Base-by-base conservation (phyloP, 192 early-diverging fungal species). In the Endogone sp. region DNA sequence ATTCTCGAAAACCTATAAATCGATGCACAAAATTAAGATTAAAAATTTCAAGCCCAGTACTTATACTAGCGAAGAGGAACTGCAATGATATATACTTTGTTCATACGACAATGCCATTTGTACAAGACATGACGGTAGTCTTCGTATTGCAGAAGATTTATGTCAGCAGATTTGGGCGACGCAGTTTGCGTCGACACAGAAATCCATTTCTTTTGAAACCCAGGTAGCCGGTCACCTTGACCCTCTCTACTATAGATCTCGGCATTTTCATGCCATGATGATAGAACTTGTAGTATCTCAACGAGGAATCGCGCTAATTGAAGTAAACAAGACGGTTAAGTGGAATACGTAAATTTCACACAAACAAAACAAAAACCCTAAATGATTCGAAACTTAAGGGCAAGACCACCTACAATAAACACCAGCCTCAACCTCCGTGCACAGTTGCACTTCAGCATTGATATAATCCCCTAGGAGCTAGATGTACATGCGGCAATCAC, bases 41-140 rank as follows among this genome's bases (percentile, higher is more conserved):
- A n/a, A n/a, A n/a, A n/a, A n/a, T n/a, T n/a, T n/a, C n/a, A n/a
- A n/a, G n/a, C n/a, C n/a, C n/a, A n/a, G n/a, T n/a, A n/a, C n/a
- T n/a, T n/a, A n/a, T n/a, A n/a, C n/a, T n/a, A n/a, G n/a, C n/a
- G n/a, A n/a, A n/a, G n/a, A n/a, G n/a, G n/a, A n/a, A n/a, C n/a
- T n/a, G n/a, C n/a, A n/a, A n/a, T n/a, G n/a, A n/a, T n/a, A n/a
- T n/a, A n/a, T 75, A 80, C 79, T 24, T 37, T 65, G 21, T 71
- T 73, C 24, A 91, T 69, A 28, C 85, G 85, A 22, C 72, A 68
- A 60, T 94, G 94, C 92, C 92, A 93, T 64, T 93, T 94, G 64
- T 80, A 76, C 60, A 90, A 76, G 0, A 85, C 84, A 44, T 80
- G 79, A 22, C 82, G 70, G 75, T 91, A 95, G 2, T 86, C 85